Base-by-base conservation (phyloP, 164 flowering plant species). In the Dillenia turbinata region DNA sequence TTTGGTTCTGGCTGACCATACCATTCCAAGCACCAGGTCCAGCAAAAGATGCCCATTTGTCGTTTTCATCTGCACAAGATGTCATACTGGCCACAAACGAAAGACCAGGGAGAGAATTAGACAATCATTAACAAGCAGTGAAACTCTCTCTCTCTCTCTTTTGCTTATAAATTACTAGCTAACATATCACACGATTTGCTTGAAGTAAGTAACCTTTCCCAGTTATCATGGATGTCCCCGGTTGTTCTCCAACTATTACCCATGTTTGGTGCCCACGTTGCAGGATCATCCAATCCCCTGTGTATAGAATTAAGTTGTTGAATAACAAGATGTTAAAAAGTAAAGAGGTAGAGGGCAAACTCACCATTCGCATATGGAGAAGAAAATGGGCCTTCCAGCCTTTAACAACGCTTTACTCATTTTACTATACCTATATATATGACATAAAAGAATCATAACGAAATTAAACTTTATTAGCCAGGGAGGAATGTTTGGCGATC, bases 191-290 rank as follows among this genome's bases (percentile, higher is more conserved):
- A 33, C 40, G 2, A 5, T 57, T 59, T 11, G 17, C n/a, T 6
- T 50, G 50, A 10, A 48, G 49, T 19, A 19, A 19, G 22, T 64
- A 60, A 82, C 90, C 89, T 88, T 2, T 68, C 66, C 92, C 92
- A 89, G 12, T 69, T 71, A 60, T 86, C 90, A 1, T 48, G 5
- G 22, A 86, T 89, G 66, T 89, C 96, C 45, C 83, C 87, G 2
- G 90, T 87, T 53, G 96, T 89, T 65, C 96, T 79, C 96, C 96
- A 89, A 75, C 89, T 83, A 67, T 89, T 89, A 46, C 89, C 93
- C 9, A 83, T 6, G 15, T 52, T 16, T 11, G 73, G 49, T 1
- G 85, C 96, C 96, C 96, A 89, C 2, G 78, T 87, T 9, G 96
- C 96, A 9, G 93, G 90, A 57, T 87, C 83, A 47, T 87, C 85